Evolutionary conservation across 257 asterid species (phyloP), one percentile per base, ranked within the genome.

Genomic region (Plantago major): DNA sequence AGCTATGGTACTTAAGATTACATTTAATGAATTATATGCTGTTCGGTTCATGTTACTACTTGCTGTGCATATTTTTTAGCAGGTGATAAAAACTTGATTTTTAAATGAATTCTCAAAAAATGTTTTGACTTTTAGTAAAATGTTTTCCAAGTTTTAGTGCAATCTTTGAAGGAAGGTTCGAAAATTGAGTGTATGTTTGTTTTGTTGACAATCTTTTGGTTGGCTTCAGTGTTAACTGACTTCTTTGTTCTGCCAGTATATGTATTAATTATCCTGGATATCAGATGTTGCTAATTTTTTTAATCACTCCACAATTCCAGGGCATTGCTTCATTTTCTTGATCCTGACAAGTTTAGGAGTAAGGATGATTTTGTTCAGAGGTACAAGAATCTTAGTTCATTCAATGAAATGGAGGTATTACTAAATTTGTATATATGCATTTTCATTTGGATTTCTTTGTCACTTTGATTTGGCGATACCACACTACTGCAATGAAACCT

Each of bases 271-370:
- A 22, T 38, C 1, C 10, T 26, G 17, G n/a, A 22, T 53, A 55
- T 56, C 16, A 2, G 8, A 5, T 40, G 16, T 49, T 44, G 45
- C 48, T 45, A 37, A 42, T 9, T 28, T 54, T 26, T 7, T 70
- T 43, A 67, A 22, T 78, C 43, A 63, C 37, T 58, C 62, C 45
- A 46, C 38, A 49, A 63, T 69, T 67, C 38, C 81, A 93, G 99
- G 99, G 99, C 99, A 12, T 72, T 93, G 77, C 99, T 93, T 75
- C 99, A 93, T 85, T 93, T 93, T 78, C 99, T 93, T 71, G 99
- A 93, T 78, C 82, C 90, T 59, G 84, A 78, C 53, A 93, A 93
- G 82, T 93, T 93, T 66, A 83, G 74, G 84, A 82, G 84, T 67
- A 93, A 87, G 85, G 99, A 93, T 28, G 95, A 83, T 43, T 93